These are phyloP conservation scores for Nymphaea thermarum DNA, from an alignment of 164 flowering plant species.

Conservation along the genomic window DNA sequence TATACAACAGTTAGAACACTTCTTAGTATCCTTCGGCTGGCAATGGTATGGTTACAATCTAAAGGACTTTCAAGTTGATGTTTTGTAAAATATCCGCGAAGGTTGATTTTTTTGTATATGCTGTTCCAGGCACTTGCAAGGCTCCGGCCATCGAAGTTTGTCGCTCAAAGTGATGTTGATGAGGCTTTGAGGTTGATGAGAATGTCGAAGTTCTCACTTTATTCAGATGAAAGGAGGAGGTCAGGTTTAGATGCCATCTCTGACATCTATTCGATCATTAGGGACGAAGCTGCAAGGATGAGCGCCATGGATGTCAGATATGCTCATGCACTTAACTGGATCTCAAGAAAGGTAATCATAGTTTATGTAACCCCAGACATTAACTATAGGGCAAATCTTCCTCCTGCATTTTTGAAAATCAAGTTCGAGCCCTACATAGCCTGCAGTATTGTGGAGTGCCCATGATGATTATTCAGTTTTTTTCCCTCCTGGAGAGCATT, in stretches of 20 bases:
- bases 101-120: not conserved
- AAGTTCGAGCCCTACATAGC: too few relatives aligned
- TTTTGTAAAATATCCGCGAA: too few relatives aligned
- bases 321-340: conserved; percentile 93
- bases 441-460: too few relatives aligned
- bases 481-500: too few relatives aligned
- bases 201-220: conserved; percentile 96
- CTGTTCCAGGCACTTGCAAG: conserved; percentile 81
- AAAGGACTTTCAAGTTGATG: not conserved
- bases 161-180: conserved; percentile 98
- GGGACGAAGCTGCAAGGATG: conserved; percentile 91
- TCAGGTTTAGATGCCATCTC: conserved; percentile 98
- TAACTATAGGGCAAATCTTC: too few relatives aligned
- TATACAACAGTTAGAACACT: conserved; percentile 92
- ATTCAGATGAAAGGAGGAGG: conserved; percentile 84
- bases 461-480: too few relatives aligned
- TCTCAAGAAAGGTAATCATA: conserved; percentile 85
- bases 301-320: conserved; percentile 71
- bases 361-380: not conserved
- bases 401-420: too few relatives aligned
- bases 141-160: conserved; percentile 81
- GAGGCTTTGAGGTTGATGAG: conserved; percentile 97
- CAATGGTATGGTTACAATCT: conserved; percentile 51
- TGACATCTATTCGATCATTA: conserved; percentile 82
- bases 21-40: conserved; percentile 93